Percentiles rank a stretch among this genome's conserved stretches.
phyloP scores from a whole-genome alignment of 306 rosid genomes.

The Trifolium repens region DNA sequence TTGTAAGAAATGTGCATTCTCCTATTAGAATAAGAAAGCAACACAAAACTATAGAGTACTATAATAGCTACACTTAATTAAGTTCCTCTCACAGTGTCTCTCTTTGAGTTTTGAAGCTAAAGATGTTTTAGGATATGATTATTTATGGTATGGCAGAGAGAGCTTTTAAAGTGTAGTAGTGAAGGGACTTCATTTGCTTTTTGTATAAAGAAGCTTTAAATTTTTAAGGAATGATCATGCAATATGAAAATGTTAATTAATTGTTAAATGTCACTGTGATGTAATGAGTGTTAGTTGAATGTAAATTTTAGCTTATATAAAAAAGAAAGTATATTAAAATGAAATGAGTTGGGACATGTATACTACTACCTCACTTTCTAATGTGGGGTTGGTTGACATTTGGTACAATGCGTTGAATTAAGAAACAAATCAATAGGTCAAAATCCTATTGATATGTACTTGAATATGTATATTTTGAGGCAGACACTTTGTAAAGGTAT shows the following conservation, averaged over 20 bases:
- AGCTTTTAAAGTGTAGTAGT: conserved; percentile 47
- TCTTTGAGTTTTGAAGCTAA: conserved; percentile 40
- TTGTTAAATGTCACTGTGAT: background rate
- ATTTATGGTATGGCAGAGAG: conserved; percentile 43
- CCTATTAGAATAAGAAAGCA: conserved; percentile 33
- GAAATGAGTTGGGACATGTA: conserved; percentile 27
- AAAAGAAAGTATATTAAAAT: conserved; percentile 30
- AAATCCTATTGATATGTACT: conserved; percentile 33
- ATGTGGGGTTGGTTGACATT: conserved; percentile 55
- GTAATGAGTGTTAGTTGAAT: conserved; percentile 35
- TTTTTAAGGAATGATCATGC: conserved; percentile 16
- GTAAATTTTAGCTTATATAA: conserved; percentile 33
- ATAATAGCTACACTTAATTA: background rate
- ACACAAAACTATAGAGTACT: background rate
- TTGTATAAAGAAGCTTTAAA: conserved; percentile 39
- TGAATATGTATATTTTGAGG: background rate
- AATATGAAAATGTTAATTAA: conserved; percentile 31
- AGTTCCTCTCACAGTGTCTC: conserved; percentile 23
- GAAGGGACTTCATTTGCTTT: conserved; percentile 41
- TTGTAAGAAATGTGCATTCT: conserved; percentile 59
- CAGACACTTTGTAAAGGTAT: background rate
- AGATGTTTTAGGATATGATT: conserved; percentile 50
- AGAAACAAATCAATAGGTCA: conserved; percentile 26
- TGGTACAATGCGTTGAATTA: background rate
- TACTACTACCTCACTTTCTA: conserved; percentile 35